phyloP scores from a whole-genome alignment of 2,329 filamentous ascomycete species.

The Aspergillus melleus region DNA sequence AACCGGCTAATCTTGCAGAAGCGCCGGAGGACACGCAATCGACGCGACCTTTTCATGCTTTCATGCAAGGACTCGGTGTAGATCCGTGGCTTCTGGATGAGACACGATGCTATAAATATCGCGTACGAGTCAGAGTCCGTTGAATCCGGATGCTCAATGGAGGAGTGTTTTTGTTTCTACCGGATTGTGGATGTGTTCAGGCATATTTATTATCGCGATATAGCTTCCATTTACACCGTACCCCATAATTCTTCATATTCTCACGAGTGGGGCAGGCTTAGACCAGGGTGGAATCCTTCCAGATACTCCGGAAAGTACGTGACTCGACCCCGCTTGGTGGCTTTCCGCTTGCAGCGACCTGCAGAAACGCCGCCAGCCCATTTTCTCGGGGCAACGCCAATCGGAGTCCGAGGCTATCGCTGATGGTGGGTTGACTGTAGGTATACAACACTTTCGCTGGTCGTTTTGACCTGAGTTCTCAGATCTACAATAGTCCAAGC shows the following conservation, averaged over 20 bases:
- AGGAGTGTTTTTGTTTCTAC: too few relatives aligned
- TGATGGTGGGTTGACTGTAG: too few relatives aligned
- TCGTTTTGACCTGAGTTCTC: too few relatives aligned
- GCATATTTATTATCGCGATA: too few relatives aligned
- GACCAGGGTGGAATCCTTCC: too few relatives aligned
- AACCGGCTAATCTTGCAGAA: not conserved
- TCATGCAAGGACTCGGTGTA: not conserved
- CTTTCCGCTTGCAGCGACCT: slow-evolving; percentile 24
- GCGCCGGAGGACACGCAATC: not conserved
- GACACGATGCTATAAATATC: not conserved
- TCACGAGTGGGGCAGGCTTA: too few relatives aligned
- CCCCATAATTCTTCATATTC: too few relatives aligned
- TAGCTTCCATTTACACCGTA: too few relatives aligned
- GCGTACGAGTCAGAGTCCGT: not conserved
- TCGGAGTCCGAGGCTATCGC: not conserved
- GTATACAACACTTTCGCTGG: too few relatives aligned
- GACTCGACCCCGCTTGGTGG: slow-evolving; percentile 15
- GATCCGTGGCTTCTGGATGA: not conserved
- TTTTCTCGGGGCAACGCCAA: not conserved
- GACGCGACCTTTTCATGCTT: not conserved
- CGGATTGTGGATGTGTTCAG: too few relatives aligned
- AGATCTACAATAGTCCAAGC: too few relatives aligned
- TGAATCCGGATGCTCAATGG: too few relatives aligned
- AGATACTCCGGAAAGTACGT: not conserved
- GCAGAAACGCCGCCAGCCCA: slow-evolving; percentile 8